These are phyloP conservation scores for Melocanna baccifera DNA, from an alignment of 176 grass and related monocot genomes.

Conservation along the genomic window DNA sequence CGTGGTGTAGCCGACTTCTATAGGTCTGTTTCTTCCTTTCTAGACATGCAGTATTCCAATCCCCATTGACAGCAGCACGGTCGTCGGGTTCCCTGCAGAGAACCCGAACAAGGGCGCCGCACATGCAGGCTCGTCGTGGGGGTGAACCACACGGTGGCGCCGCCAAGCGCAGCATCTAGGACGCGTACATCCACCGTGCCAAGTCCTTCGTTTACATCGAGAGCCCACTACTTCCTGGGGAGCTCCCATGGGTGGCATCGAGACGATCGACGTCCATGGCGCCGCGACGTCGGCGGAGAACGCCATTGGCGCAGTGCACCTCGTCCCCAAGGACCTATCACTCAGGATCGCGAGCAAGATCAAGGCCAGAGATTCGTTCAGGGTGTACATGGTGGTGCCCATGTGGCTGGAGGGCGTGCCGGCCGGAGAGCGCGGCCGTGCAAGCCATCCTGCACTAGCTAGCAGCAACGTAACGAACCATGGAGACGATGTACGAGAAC, in stretches of 20 bases:
- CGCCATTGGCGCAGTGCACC: conserved; percentile 57
- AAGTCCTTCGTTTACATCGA: conserved; percentile 67
- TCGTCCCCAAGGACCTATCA: conserved; percentile 63
- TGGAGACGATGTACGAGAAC: conserved; percentile 79
- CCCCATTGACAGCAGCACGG: too few relatives aligned
- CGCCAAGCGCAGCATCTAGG: conserved; percentile 66
- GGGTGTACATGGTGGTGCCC: conserved; percentile 63
- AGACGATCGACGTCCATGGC: too few relatives aligned
- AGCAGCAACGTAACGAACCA: conserved; percentile 58
- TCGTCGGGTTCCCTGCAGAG: too few relatives aligned
- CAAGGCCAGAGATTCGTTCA: conserved; percentile 45
- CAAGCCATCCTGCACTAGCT: conserved; percentile 75
- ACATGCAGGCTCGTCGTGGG: conserved; percentile 35
- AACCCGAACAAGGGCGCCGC: conserved; percentile 15
- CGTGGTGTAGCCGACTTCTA: too few relatives aligned
- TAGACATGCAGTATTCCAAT: too few relatives aligned
- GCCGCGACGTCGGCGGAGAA: background rate
- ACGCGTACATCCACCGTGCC: conserved; percentile 67
- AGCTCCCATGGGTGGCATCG: conserved; percentile 56
- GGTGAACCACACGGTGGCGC: conserved; percentile 32
- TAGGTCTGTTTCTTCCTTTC: too few relatives aligned
- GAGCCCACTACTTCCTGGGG: conserved; percentile 74
- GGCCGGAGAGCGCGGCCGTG: conserved; percentile 55
- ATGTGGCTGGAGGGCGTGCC: conserved; percentile 74
- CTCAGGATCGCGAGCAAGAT: conserved; percentile 69